phyloP scores from a whole-genome alignment of 257 asterid genomes.

The Rhazya stricta region DNA sequence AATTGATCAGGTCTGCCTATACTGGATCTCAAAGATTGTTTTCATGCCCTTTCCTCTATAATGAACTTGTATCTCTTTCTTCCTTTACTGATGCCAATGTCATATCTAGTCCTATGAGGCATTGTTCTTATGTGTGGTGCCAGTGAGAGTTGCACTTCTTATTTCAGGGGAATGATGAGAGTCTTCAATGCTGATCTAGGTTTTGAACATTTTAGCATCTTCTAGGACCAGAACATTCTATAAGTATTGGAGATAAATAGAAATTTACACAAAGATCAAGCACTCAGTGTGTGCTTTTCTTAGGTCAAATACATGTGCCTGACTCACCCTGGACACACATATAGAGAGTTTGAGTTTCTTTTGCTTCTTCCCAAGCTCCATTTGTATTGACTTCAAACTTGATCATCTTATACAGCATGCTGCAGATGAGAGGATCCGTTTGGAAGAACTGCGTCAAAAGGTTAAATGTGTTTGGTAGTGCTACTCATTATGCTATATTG shows the following conservation, averaged over 20 bases:
- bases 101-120: not conserved
- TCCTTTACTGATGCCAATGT: not conserved
- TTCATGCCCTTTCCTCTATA: constrained; percentile 4
- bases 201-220: not conserved
- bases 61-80: constrained; percentile 9
- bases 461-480: constrained; percentile 30
- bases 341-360: constrained; percentile 11
- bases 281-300: not conserved
- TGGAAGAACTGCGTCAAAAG: constrained; percentile 88
- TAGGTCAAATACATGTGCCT: not conserved
- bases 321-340: constrained; percentile 3
- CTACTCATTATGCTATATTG: constrained; percentile 14
- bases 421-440: constrained; percentile 93
- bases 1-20: constrained; percentile 70
- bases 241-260: not conserved
- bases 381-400: constrained; percentile 19
- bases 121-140: not conserved
- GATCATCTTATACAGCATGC: constrained; percentile 70
- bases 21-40: not conserved
- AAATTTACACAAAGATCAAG: not conserved
- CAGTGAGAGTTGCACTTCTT: not conserved
- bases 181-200: not conserved
- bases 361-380: constrained; percentile 13
- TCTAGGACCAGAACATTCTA: not conserved
- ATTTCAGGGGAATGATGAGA: not conserved